These are phyloP conservation scores for Acmispon strigosus DNA, from an alignment of 306 rosid genomes.

Conservation along the genomic window DNA sequence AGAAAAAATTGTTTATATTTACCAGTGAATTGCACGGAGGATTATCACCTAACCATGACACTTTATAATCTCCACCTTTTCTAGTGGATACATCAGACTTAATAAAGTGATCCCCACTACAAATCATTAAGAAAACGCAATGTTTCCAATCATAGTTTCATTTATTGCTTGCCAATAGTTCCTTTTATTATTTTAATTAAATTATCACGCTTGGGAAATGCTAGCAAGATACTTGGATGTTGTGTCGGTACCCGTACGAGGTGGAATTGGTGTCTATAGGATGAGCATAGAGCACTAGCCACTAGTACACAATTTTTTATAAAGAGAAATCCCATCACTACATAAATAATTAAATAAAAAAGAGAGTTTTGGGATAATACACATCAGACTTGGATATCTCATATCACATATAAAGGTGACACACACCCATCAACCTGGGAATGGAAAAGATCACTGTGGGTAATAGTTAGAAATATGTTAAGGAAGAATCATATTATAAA, in stretches of 20 bases:
- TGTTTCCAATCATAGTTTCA: neutral
- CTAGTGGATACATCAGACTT: neutral
- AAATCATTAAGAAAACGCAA: conserved; percentile 12
- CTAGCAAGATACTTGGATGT: neutral
- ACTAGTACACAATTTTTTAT: neutral
- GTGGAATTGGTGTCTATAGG: neutral
- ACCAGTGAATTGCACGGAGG: no score
- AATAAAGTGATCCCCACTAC: conserved; percentile 9
- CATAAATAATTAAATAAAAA: neutral
- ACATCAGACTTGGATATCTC: neutral
- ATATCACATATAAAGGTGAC: neutral
- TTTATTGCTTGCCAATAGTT: neutral
- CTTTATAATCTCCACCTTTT: conserved; percentile 9
- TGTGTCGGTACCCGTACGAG: neutral
- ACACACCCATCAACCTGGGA: no score
- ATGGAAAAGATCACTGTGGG: no score
- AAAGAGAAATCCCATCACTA: no score
- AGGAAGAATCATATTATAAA: no score
- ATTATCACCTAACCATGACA: conserved; percentile 8
- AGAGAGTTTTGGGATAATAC: neutral
- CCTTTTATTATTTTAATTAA: neutral
- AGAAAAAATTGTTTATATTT: no score
- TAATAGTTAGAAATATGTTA: no score
- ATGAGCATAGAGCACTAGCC: neutral
- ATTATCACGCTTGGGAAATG: neutral